A percentile compares a stretch with the other conserved stretches of the same genome.
Conservation (phyloP, 2,329 filamentous ascomycete genomes). For the Blumeria hordei region DNA sequence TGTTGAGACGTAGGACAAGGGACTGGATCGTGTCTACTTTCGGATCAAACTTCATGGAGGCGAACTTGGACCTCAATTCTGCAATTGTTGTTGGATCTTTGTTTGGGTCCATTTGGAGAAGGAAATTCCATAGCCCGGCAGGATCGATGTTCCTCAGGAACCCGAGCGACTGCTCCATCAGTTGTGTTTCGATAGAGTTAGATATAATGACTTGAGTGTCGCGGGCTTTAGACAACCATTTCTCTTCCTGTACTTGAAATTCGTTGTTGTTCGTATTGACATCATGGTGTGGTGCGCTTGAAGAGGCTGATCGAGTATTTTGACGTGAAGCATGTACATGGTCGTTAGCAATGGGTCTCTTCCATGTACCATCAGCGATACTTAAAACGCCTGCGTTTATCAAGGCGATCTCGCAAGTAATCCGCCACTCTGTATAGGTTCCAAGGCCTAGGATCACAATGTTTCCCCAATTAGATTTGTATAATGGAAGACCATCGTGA, state of each 20-base stretch:
- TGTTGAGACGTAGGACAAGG: neutral
- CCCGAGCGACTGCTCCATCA: neutral
- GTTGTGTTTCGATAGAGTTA: neutral
- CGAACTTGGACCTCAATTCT: neutral
- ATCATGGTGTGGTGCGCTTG: neutral
- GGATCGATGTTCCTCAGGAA: neutral
- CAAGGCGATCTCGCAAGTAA: neutral
- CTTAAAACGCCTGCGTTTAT: neutral
- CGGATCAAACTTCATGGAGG: neutral
- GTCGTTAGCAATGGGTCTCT: neutral
- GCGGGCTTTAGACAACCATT: neutral
- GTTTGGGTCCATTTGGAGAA: neutral
- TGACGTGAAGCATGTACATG: neutral
- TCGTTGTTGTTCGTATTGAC: neutral
- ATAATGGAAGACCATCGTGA: neutral
- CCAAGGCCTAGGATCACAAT: neutral
- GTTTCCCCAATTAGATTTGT: neutral
- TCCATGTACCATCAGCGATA: neutral
- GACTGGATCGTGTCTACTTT: neutral
- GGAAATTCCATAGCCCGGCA: neutral
- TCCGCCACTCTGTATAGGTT: neutral
- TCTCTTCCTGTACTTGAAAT: neutral
- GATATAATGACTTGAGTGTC: neutral
- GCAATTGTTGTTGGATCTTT: neutral
- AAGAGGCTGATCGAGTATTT: neutral